Percentiles rank a stretch among this genome's conserved stretches.
These are phyloP conservation scores for Pseudogymnoascus sp. DNA, from an alignment of 2,329 filamentous ascomycete species.

Conservation along the genomic window DNA sequence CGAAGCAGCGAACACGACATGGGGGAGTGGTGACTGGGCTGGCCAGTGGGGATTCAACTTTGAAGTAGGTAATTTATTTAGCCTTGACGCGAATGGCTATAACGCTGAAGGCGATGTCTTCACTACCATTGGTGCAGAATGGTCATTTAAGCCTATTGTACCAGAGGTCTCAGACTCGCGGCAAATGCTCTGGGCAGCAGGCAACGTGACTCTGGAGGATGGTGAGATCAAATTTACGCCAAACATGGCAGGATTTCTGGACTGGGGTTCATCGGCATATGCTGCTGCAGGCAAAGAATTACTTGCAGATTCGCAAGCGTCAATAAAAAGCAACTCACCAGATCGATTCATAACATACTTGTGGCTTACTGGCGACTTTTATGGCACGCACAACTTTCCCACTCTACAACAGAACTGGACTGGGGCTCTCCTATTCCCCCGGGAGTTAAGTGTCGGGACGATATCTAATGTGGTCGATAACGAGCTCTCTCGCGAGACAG, in stretches of 20 bases:
- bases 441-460: slow-evolving; percentile 36
- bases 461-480: slow-evolving; percentile 36
- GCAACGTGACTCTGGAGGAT: slow-evolving; percentile 27
- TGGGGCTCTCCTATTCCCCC: slow-evolving; percentile 35
- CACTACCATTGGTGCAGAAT: slow-evolving; percentile 36
- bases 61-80: slow-evolving; percentile 38
- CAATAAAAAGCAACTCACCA: slow-evolving; percentile 32
- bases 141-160: slow-evolving; percentile 34
- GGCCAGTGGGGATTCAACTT: slow-evolving; percentile 39
- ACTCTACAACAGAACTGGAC: slow-evolving; percentile 38
- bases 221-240: slow-evolving; percentile 32
- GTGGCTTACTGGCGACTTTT: slow-evolving; percentile 39
- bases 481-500: slow-evolving; percentile 32
- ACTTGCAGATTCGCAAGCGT: slow-evolving; percentile 32
- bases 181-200: slow-evolving; percentile 37
- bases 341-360: slow-evolving; percentile 36
- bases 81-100: slow-evolving; percentile 34
- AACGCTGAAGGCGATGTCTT: slow-evolving; percentile 34
- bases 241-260: slow-evolving; percentile 35
- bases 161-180: slow-evolving; percentile 33
- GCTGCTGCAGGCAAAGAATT: slow-evolving; percentile 37
- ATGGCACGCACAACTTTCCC: slow-evolving; percentile 33
- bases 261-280: slow-evolving; percentile 36
- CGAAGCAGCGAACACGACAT: slow-evolving; percentile 32
- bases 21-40: slow-evolving; percentile 31